A percentile compares a stretch with the other conserved stretches of the same genome.
These are phyloP conservation scores for Barnettozyma salicaria DNA, from an alignment of 805 yeast species.

Conservation along the genomic window DNA sequence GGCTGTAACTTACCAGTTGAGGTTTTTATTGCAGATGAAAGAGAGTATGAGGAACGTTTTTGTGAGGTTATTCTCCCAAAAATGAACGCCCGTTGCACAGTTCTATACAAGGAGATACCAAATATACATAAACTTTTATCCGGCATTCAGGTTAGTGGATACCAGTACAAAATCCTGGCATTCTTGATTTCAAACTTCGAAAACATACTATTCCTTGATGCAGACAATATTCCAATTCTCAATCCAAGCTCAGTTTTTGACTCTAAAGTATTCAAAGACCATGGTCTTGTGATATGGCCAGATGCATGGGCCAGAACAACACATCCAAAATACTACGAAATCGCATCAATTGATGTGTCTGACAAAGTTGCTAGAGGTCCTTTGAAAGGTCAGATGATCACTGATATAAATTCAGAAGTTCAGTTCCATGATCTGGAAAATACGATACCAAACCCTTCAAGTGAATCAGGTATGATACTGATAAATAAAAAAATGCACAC, in stretches of 20 bases:
- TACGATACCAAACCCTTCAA: slow-evolving; percentile 54
- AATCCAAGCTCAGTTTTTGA: slow-evolving; percentile 49
- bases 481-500: slow-evolving; percentile 49
- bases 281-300: slow-evolving; percentile 56
- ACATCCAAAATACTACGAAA: slow-evolving; percentile 50
- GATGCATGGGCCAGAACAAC: slow-evolving; percentile 69
- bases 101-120: slow-evolving; percentile 49
- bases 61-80: slow-evolving; percentile 56
- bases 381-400: slow-evolving; percentile 25
- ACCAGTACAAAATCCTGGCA: slow-evolving; percentile 63
- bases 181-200: slow-evolving; percentile 64
- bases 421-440: slow-evolving; percentile 50
- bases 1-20: slow-evolving; percentile 68
- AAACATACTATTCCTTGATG: slow-evolving; percentile 61
- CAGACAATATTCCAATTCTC: slow-evolving; percentile 64
- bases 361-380: slow-evolving; percentile 32
- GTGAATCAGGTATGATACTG: slow-evolving; percentile 60
- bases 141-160: slow-evolving; percentile 45
- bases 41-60: slow-evolving; percentile 62
- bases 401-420: slow-evolving; percentile 26
- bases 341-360: slow-evolving; percentile 37
- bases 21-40: slow-evolving; percentile 55
- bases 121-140: slow-evolving; percentile 41
- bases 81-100: slow-evolving; percentile 57
- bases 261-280: slow-evolving; percentile 36